Percentiles rank a stretch among this genome's conserved stretches.
These are phyloP conservation scores for Tetracentron sinense DNA, from an alignment of 164 flowering plant genomes.

Conservation along the genomic window DNA sequence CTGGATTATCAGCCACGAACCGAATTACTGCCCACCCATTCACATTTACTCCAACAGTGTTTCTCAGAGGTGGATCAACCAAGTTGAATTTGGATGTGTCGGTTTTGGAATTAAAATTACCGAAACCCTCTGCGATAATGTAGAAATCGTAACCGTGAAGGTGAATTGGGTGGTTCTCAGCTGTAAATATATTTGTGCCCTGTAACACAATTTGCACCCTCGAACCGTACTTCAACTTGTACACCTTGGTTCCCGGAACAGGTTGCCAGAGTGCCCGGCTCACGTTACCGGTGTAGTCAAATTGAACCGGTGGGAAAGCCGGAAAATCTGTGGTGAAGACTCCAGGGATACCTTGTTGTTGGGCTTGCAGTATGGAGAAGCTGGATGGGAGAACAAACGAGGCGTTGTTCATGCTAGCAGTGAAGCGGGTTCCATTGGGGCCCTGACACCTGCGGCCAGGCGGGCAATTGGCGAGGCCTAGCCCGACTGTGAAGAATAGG, in stretches of 20 bases:
- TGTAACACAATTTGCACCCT: constrained; percentile 22
- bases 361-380: constrained; percentile 16
- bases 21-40: constrained; percentile 19
- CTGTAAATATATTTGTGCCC: constrained; percentile 8
- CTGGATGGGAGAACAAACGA: constrained; percentile 10
- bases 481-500: constrained; percentile 16
- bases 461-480: constrained; percentile 12
- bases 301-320: constrained; percentile 3
- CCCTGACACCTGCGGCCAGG: constrained; percentile 5
- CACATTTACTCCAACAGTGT: constrained; percentile 15
- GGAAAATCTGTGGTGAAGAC: constrained; percentile 15
- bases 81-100: constrained; percentile 8
- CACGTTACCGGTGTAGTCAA: constrained; percentile 14
- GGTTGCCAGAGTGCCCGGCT: constrained; percentile 1
- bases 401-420: constrained; percentile 15
- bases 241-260: constrained; percentile 6
- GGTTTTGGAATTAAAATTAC: constrained; percentile 7
- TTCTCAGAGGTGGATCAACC: constrained; percentile 11
- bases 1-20: constrained; percentile 17
- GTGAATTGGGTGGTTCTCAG: constrained; percentile 18
- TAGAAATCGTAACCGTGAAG: constrained; percentile 19
- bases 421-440: constrained; percentile 9
- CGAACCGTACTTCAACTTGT: constrained; percentile 12
- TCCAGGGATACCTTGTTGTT: neutral
- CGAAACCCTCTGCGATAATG: constrained; percentile 16